Conservation (phyloP, 257 asterid genomes). For the Capsicum chinense region DNA sequence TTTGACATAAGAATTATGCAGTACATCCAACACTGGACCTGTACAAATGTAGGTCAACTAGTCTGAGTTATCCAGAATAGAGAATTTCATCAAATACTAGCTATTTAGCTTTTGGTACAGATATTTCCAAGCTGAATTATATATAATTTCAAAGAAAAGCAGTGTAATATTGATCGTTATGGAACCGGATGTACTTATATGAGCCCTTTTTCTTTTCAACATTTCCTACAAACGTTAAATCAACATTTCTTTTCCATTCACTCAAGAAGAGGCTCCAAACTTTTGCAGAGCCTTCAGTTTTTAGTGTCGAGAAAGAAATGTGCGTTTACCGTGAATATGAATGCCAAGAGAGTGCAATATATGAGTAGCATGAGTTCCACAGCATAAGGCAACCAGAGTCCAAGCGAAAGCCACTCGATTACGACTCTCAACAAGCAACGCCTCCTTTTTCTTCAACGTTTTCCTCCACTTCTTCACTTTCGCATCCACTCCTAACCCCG, state of each 20-base stretch:
- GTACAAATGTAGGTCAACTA: constrained; percentile 30
- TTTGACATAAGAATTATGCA: constrained; percentile 89
- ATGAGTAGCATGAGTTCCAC: constrained; percentile 91
- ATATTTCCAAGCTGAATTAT: background rate
- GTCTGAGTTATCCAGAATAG: constrained; percentile 13
- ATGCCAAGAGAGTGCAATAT: constrained; percentile 85
- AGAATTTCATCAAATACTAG: background rate
- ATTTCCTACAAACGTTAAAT: background rate
- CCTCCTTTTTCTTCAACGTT: constrained; percentile 81
- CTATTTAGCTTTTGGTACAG: constrained; percentile 16
- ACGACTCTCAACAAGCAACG: constrained; percentile 70
- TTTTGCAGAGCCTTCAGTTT: background rate
- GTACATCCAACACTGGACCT: constrained; percentile 71
- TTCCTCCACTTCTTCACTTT: constrained; percentile 93
- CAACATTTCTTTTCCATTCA: background rate
- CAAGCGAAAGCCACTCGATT: constrained; percentile 87
- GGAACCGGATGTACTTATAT: background rate
- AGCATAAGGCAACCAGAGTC: constrained; percentile 93
- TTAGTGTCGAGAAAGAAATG: background rate
- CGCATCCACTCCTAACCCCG: constrained; percentile 80
- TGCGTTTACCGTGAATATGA: constrained; percentile 75
- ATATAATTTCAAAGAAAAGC: constrained; percentile 7
- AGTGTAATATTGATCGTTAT: background rate
- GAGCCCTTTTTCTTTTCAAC: background rate
- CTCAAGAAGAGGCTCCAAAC: background rate